These are phyloP conservation scores for Naematelia encephala DNA, from an alignment of 768 basidiomycete genomes.

Conservation along the genomic window DNA sequence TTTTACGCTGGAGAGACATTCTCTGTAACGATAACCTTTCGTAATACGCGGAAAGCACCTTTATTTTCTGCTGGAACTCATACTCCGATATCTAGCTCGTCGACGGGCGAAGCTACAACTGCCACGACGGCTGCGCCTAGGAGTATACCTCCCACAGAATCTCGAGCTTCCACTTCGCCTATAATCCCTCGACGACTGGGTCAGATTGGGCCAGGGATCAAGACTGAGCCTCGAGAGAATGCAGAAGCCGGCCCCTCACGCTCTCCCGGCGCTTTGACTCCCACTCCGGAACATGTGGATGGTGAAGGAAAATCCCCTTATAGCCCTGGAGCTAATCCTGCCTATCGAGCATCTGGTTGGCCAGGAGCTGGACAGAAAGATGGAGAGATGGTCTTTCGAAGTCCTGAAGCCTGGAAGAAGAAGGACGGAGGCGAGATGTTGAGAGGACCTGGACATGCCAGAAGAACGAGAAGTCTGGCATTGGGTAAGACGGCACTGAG, in stretches of 20 bases:
- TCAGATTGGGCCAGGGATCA: conserved; percentile 26
- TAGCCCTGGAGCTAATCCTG: conserved; percentile 31
- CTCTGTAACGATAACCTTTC: conserved; percentile 77
- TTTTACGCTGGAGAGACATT: conserved; percentile 92
- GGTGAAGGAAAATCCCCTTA: conserved; percentile 14
- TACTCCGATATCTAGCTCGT: background rate
- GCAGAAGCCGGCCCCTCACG: conserved; percentile 36
- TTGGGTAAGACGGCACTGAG: conserved; percentile 37
- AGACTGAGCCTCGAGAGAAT: conserved; percentile 12
- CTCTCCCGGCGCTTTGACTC: conserved; percentile 7
- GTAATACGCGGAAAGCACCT: conserved; percentile 60
- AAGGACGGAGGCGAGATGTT: conserved; percentile 11
- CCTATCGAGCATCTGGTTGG: conserved; percentile 32
- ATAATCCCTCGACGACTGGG: conserved; percentile 14
- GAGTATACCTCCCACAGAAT: conserved; percentile 7
- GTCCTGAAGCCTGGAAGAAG: conserved; percentile 31
- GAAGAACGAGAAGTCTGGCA: conserved; percentile 34
- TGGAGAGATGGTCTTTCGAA: conserved; percentile 22
- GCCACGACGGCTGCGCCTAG: background rate
- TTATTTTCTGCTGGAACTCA: background rate
- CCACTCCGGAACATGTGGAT: conserved; percentile 9
- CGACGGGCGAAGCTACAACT: background rate
- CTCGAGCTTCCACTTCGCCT: background rate
- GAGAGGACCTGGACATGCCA: conserved; percentile 18
- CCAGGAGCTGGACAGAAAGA: conserved; percentile 13